A percentile compares a stretch with the other conserved stretches of the same genome.
phyloP scores from a whole-genome alignment of 2,329 filamentous ascomycete species.

The Madurella mycetomatis region DNA sequence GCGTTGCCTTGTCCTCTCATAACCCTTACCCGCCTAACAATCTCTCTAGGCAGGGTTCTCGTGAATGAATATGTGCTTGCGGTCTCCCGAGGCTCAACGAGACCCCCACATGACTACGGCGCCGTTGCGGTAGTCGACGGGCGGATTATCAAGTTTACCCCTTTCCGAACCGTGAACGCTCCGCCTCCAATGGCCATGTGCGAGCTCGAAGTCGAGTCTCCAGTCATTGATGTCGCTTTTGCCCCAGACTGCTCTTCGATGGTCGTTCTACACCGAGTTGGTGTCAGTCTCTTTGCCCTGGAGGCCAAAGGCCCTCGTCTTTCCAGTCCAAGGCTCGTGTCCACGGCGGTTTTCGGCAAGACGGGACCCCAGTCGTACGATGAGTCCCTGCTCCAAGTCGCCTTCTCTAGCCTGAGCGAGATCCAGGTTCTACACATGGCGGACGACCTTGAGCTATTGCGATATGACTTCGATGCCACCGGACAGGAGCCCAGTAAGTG shows the following conservation, averaged over 20 bases:
- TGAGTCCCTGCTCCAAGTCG: constrained; percentile 28
- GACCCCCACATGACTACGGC: constrained; percentile 70
- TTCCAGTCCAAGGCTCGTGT: constrained; percentile 38
- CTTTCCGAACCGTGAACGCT: constrained; percentile 75
- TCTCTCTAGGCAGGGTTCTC: constrained; percentile 43
- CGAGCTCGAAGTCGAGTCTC: constrained; percentile 59
- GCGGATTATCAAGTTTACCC: constrained; percentile 72
- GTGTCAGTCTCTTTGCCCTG: constrained; percentile 67
- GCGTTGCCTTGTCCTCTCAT: constrained; percentile 14
- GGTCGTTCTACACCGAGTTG: constrained; percentile 64
- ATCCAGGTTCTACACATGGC: constrained; percentile 35
- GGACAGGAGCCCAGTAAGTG: constrained; percentile 4
- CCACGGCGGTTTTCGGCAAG: constrained; percentile 11
- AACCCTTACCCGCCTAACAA: constrained; percentile 14
- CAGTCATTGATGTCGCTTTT: constrained; percentile 71
- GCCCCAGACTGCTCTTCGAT: constrained; percentile 60
- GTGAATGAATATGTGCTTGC: constrained; percentile 65
- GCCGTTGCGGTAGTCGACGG: constrained; percentile 83
- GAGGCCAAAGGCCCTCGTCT: constrained; percentile 54
- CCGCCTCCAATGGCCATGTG: constrained; percentile 90
- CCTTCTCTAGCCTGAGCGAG: constrained; percentile 27
- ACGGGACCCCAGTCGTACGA: constrained; percentile 8
- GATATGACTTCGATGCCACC: constrained; percentile 14
- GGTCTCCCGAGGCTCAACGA: constrained; percentile 63
- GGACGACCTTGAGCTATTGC: constrained; percentile 27